These are phyloP conservation scores for Mycena epipterygia DNA, from an alignment of 768 basidiomycete species.

Conservation along the genomic window DNA sequence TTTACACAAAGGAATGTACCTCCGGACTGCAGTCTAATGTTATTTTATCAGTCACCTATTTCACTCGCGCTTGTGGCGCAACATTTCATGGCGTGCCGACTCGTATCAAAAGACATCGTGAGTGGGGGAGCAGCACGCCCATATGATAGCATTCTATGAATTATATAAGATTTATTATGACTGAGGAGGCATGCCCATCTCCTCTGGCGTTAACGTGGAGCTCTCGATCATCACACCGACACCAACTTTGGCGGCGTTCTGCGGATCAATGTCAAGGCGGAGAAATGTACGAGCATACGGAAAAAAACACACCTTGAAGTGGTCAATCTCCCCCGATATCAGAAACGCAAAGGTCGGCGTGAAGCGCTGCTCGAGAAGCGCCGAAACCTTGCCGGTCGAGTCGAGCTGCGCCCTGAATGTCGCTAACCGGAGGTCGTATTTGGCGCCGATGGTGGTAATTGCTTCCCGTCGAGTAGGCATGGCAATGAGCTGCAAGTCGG, in stretches of 20 bases:
- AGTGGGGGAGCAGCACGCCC: constrained; percentile 31
- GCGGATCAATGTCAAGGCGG: constrained; percentile 17
- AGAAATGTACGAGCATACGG: constrained; percentile 12
- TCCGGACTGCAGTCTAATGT: not conserved
- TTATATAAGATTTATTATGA: constrained; percentile 51
- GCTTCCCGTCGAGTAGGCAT: constrained; percentile 89
- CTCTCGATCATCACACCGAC: constrained; percentile 99
- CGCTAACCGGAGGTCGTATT: constrained; percentile 95
- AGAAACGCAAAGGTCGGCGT: constrained; percentile 96
- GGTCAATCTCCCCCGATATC: constrained; percentile 97
- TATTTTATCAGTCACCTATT: not conserved
- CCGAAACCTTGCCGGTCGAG: constrained; percentile 95
- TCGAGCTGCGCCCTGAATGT: constrained; percentile 97
- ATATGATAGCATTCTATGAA: constrained; percentile 35
- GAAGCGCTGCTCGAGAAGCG: constrained; percentile 95
- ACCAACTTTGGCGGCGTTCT: constrained; percentile 96
- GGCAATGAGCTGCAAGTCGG: constrained; percentile 89
- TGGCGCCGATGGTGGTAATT: constrained; percentile 93
- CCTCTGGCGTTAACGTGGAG: constrained; percentile 82
- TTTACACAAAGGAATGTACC: no score
- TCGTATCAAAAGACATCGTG: not conserved
- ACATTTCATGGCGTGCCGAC: no score
- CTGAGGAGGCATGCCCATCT: constrained; percentile 79
- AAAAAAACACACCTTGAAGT: constrained; percentile 82
- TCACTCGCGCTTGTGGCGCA: no score